Evolutionary conservation across 2,329 filamentous ascomycete species (phyloP).

Genomic region (Tolypocladium tundrense): DNA sequence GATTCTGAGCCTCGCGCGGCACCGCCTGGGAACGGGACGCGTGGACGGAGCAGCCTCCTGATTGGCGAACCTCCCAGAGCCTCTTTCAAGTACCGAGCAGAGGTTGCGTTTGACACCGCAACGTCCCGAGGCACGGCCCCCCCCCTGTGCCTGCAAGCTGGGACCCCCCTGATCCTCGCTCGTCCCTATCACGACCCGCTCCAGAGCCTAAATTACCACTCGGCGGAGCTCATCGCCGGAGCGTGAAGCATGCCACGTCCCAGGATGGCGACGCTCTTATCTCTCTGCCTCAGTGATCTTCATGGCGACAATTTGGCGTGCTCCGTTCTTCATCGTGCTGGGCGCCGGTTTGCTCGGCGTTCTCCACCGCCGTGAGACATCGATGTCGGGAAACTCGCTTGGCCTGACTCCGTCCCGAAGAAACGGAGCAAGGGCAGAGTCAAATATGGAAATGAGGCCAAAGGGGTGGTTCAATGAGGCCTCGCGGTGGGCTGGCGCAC

Average conservation of each 20-base stretch:
- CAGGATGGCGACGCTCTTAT: neutral
- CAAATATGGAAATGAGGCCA: neutral
- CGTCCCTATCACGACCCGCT: neutral
- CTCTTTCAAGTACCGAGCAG: neutral
- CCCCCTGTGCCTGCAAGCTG: neutral
- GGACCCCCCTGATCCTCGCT: neutral
- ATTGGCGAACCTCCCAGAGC: neutral
- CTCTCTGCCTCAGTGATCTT: neutral
- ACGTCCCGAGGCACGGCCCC: neutral
- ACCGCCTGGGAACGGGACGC: neutral
- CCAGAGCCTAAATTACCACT: neutral
- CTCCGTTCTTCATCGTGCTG: neutral
- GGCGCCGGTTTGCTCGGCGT: neutral
- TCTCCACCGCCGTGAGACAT: slow-evolving; percentile 1
- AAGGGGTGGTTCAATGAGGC: neutral
- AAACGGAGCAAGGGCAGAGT: neutral
- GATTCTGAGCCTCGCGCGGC: neutral
- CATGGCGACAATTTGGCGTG: neutral
- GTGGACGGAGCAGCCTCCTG: neutral
- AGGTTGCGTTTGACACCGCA: neutral
- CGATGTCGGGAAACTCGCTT: neutral
- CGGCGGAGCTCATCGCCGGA: neutral
- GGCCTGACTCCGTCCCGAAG: neutral
- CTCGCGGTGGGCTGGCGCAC: neutral
- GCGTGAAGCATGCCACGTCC: slow-evolving; percentile 1